Base-by-base conservation (phyloP, 2,329 filamentous ascomycete species). In the Shiraia bambusicola region DNA sequence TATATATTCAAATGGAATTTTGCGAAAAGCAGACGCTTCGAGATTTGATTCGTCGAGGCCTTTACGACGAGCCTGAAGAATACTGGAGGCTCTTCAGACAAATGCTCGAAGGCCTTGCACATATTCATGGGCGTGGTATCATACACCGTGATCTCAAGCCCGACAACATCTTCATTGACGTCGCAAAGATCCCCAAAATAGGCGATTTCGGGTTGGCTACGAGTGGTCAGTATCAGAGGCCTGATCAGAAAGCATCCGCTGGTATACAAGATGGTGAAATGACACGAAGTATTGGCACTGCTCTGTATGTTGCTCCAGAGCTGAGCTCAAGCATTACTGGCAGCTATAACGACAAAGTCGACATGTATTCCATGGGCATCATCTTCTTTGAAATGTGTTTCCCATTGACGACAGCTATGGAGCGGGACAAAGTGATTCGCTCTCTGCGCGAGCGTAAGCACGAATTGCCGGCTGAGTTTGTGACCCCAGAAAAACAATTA, bases 1-100 rank as follows among this genome's bases (percentile, higher is more conserved):
- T 98, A 29, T 98, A 96, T 65, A 97, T 98, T 41, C 93, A 95
- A 47, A 98, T 98, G 93, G 93, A 98, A 65, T 95, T 96, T 55
- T 98, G 93, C 61, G 92, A 97, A 65, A 93, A 92, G 63, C 82
- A 87, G 53, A 97, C 93, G 0, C 78, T 98, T 24, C 85, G 91
- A 14, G 90, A 97, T 73, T 72, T 96, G 22, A 94, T 98, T 42
- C 79, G 81, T 15, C 82, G 85, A 57, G 85, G 83, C 22, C 72
- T 97, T 9, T 81, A 82, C 54, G 83, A 87, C 54, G 83, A 91
- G 42, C 77, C 79, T 2, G 79, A 89, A 19, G 87, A 95, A 58
- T 81, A 87, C 12, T 98, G 93, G 93, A 83, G 90, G 22, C 75
- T 97, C 4, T 91, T 97, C 52, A 83, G 92, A 24, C 92, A 97